Evolutionary conservation across 352 stramenopile genomes (phyloP).

Genomic region (Phytophthora sp.): DNA sequence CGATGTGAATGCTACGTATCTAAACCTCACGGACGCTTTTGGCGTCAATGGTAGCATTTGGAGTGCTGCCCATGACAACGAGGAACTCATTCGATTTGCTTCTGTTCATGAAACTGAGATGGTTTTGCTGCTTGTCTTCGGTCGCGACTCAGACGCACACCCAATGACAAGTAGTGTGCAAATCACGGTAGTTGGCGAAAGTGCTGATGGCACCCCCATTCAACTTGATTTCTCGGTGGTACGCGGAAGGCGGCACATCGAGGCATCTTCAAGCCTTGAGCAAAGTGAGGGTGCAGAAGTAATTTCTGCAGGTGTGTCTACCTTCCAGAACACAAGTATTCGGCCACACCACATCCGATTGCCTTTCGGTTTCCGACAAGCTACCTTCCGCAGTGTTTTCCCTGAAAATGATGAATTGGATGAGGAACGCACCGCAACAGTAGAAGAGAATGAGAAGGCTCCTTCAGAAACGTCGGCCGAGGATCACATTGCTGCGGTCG

Average conservation of each 20-base stretch:
- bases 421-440: neutral
- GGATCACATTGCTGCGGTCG: neutral
- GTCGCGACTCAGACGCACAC: constrained; percentile 60
- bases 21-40: constrained; percentile 74
- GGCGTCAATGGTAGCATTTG: constrained; percentile 65
- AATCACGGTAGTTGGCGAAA: constrained; percentile 51
- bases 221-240: constrained; percentile 65
- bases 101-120: constrained; percentile 79
- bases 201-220: constrained; percentile 43
- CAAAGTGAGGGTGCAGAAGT: constrained; percentile 1
- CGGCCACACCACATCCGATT: constrained; percentile 61
- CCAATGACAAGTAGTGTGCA: constrained; percentile 63
- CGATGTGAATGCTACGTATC: constrained; percentile 62
- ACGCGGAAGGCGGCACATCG: constrained; percentile 52
- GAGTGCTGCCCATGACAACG: constrained; percentile 70
- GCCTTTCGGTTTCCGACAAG: constrained; percentile 72
- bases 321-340: constrained; percentile 73
- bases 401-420: constrained; percentile 6
- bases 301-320: constrained; percentile 50
- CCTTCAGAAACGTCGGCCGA: neutral
- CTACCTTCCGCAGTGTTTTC: constrained; percentile 44
- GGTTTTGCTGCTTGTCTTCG: constrained; percentile 82
- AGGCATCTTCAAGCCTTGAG: constrained; percentile 11
- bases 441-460: neutral
- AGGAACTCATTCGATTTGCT: constrained; percentile 69